Conservation (phyloP, 495 filamentous ascomycete genomes). For the Aspergillus panamensis region DNA sequence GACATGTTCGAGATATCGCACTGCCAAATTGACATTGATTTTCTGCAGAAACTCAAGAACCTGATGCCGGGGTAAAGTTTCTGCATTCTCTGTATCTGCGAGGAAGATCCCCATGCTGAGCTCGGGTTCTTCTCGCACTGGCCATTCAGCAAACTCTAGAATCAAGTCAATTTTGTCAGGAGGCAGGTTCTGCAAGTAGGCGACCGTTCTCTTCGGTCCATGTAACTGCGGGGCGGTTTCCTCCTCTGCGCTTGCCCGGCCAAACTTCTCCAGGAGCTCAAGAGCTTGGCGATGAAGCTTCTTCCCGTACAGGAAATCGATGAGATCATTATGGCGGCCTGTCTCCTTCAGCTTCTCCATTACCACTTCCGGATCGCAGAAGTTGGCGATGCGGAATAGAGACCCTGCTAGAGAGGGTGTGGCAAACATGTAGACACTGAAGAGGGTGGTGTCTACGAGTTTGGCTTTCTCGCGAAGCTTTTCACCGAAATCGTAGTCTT, state of each 20-base stretch:
- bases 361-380: constrained; percentile 93
- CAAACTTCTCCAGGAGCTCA: constrained; percentile 78
- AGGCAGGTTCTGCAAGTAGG: constrained; percentile 85
- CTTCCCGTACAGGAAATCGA: constrained; percentile 96
- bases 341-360: constrained; percentile 87
- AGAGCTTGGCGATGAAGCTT: constrained; percentile 86
- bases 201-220: constrained; percentile 78
- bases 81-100: constrained; percentile 90
- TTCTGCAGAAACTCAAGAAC: constrained; percentile 70
- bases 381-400: constrained; percentile 94
- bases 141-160: constrained; percentile 88
- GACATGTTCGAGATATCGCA: constrained; percentile 86
- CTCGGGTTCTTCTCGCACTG: constrained; percentile 63
- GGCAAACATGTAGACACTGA: constrained; percentile 88
- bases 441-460: constrained; percentile 88
- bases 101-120: constrained; percentile 95
- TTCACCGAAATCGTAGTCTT: constrained; percentile 61
- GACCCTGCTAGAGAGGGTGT: constrained; percentile 80
- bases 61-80: constrained; percentile 72
- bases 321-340: constrained; percentile 85
- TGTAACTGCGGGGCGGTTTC: constrained; percentile 58
- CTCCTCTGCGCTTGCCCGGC: constrained; percentile 59
- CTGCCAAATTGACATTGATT: constrained; percentile 66
- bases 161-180: constrained; percentile 88
- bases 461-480: constrained; percentile 71